A percentile compares a stretch with the other conserved stretches of the same genome.
These are phyloP conservation scores for Eutrema japonicum DNA, from an alignment of 345 rosid species.

Conservation along the genomic window DNA sequence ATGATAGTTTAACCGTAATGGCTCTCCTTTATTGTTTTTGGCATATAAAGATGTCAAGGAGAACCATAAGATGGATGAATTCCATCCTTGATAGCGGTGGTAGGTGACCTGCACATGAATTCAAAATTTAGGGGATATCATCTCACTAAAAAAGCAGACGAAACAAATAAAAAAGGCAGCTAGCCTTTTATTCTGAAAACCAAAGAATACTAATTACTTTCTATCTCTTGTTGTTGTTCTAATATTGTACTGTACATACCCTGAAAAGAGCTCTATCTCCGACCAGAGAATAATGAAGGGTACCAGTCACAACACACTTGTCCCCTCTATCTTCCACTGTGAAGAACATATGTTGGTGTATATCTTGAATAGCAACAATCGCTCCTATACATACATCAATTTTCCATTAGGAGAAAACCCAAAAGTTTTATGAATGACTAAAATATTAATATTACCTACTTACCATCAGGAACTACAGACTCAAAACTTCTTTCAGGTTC, in stretches of 20 bases:
- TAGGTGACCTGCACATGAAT: constrained; percentile 67
- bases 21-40: constrained; percentile 69
- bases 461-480: constrained; percentile 79
- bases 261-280: no score
- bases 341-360: constrained; percentile 81
- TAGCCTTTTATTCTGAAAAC: constrained; percentile 13
- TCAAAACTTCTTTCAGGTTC: constrained; percentile 54
- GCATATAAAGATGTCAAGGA: constrained; percentile 84
- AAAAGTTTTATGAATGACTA: constrained; percentile 29
- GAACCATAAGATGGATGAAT: constrained; percentile 77
- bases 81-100: constrained; percentile 66
- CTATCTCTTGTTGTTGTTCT: constrained; percentile 18
- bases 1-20: constrained; percentile 61
- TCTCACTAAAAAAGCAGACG: constrained; percentile 20
- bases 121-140: constrained; percentile 20
- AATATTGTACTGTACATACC: constrained; percentile 29
- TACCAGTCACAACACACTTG: no score
- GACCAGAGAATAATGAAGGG: no score
- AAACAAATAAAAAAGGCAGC: constrained; percentile 2
- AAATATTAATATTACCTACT: constrained; percentile 28
- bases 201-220: constrained; percentile 12
- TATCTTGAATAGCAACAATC: constrained; percentile 86
- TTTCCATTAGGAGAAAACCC: constrained; percentile 33
- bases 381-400: constrained; percentile 60
- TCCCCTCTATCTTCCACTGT: constrained; percentile 66